Conservation (phyloP, 306 rosid species). For the Abrus pulchellus region DNA sequence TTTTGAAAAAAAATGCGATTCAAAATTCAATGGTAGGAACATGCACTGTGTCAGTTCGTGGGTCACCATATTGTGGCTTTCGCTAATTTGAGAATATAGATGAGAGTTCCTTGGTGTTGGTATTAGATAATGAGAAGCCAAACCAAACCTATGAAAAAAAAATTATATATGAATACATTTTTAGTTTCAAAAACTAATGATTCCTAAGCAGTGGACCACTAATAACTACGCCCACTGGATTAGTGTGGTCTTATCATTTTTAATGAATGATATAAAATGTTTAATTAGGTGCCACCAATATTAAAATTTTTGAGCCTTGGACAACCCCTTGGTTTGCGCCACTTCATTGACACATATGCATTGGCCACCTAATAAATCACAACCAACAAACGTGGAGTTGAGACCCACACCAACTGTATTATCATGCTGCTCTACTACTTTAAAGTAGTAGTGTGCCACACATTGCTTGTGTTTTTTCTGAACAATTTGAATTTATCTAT, state of each 20-base stretch:
- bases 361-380: slow-evolving; percentile 32
- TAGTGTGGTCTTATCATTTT: slow-evolving; percentile 37
- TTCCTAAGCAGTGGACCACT: slow-evolving; percentile 45
- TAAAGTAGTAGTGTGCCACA: slow-evolving; percentile 41
- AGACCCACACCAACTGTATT: slow-evolving; percentile 48
- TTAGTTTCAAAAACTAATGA: slow-evolving; percentile 37
- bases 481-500: background rate
- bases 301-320: background rate
- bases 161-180: background rate
- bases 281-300: slow-evolving; percentile 30
- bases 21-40: background rate
- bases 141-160: background rate
- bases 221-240: slow-evolving; percentile 37
- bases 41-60: slow-evolving; percentile 7
- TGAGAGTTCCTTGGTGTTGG: background rate
- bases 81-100: background rate
- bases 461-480: slow-evolving; percentile 27
- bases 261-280: slow-evolving; percentile 29
- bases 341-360: slow-evolving; percentile 35
- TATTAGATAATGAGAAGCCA: slow-evolving; percentile 6
- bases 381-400: slow-evolving; percentile 50
- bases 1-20: background rate
- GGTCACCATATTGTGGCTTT: slow-evolving; percentile 9
- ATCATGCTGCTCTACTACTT: slow-evolving; percentile 40
- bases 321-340: slow-evolving; percentile 13